Base-by-base conservation (phyloP, 2,329 filamentous ascomycete genomes). In the Clathrospora elynae region DNA sequence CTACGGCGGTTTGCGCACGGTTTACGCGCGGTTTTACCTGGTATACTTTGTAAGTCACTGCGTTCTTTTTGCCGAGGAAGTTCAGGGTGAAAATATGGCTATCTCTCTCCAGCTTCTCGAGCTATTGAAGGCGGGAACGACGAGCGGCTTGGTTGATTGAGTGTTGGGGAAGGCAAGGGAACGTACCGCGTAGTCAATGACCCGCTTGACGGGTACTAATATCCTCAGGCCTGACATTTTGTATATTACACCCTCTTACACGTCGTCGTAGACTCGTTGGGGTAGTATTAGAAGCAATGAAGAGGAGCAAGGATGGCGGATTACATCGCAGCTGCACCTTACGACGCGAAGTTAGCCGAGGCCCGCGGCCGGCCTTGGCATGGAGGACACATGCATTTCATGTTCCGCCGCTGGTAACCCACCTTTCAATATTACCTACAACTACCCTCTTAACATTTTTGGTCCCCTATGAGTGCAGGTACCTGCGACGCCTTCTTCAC, bases 1-100 rank as follows among this genome's bases (percentile, higher is more conserved):
- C 92, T 74, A 99, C 87, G 67, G 84, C 92, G 49, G 92, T 96
- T 74, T 83, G 79, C 54, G 84, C 70, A 59, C 84, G 83, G 76
- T 86, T 86, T 67, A 86, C 82, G 56, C 83, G 82, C 38, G 84
- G 84, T 74, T 86, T 86, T 75, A 86, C 76, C 83, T 86, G 24
- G 31, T 53, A n/a, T 9, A 8, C 20, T 16, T 16, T 36, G 19
- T 35, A 3, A 22, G 19, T 23, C n/a, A n/a, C n/a, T n/a, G n/a
- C n/a, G n/a, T n/a, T n/a, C n/a, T n/a, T n/a, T n/a, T n/a, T n/a
- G n/a, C n/a, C n/a, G n/a, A n/a, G n/a, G n/a, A n/a, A n/a, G n/a
- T n/a, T n/a, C n/a, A n/a, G n/a, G n/a, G n/a, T n/a, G n/a, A n/a
- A n/a, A n/a, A n/a, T n/a, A n/a, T n/a, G n/a, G n/a, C n/a, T n/a